phyloP scores from a whole-genome alignment of 305 asterid species.

The Petunia hybrid region DNA sequence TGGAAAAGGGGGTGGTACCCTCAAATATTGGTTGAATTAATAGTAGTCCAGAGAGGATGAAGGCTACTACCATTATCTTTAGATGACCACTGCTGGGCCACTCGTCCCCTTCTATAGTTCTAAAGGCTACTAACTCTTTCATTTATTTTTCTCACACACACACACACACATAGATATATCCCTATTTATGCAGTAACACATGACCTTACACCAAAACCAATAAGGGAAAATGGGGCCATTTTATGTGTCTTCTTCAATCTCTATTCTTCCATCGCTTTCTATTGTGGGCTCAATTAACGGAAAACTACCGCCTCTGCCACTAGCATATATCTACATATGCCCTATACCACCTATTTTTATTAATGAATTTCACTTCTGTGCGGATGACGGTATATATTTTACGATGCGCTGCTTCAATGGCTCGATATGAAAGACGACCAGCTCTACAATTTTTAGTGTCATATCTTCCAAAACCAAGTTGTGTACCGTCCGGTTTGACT shows the following conservation, averaged over 20 bases:
- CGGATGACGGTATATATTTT: too few species aligned
- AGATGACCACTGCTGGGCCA: constrained; percentile 30
- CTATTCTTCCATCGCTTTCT: constrained; percentile 57
- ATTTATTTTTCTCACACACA: background rate
- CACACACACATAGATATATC: background rate
- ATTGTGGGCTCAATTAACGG: constrained; percentile 46
- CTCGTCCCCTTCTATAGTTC: constrained; percentile 1
- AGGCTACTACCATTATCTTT: constrained; percentile 37
- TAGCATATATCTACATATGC: constrained; percentile 17
- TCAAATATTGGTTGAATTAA: constrained; percentile 25
- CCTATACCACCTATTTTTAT: background rate
- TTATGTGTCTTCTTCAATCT: constrained; percentile 41
- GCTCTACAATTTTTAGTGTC: too few species aligned
- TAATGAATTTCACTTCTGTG: too few species aligned
- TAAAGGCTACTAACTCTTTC: background rate
- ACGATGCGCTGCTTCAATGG: too few species aligned
- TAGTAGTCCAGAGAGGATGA: constrained; percentile 41
- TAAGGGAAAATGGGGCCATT: constrained; percentile 51
- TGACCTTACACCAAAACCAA: constrained; percentile 41
- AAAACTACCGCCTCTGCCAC: constrained; percentile 45
- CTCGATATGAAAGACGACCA: too few species aligned
- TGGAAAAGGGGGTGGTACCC: constrained; percentile 25
- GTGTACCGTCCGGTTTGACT: too few species aligned
- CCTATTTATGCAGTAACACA: constrained; percentile 22
- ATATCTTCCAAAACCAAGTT: too few species aligned